Evolutionary conservation across 192 early-diverging fungal genomes (phyloP).

Genomic region (Umbelopsis vinacea): DNA sequence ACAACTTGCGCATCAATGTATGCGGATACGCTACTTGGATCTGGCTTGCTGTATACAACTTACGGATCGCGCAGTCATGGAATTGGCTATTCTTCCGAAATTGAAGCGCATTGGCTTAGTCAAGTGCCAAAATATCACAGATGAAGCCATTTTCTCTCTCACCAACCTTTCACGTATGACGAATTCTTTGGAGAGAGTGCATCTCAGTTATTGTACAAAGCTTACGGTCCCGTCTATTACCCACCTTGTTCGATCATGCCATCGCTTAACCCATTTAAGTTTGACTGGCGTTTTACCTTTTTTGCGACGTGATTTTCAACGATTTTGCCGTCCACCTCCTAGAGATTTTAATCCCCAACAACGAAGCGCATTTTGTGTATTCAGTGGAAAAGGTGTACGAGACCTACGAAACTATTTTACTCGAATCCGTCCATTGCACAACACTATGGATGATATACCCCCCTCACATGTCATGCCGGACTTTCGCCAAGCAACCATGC

Average conservation of each 20-base stretch:
- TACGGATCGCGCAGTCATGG: conserved; percentile 55
- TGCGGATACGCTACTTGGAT: conserved; percentile 59
- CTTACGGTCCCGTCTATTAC: conserved; percentile 51
- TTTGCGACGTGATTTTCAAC: conserved; percentile 50
- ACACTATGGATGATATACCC: neutral
- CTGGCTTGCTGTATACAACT: conserved; percentile 58
- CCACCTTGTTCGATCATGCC: conserved; percentile 51
- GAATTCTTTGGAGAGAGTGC: conserved; percentile 56
- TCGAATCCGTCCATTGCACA: neutral
- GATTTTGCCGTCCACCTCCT: conserved; percentile 55
- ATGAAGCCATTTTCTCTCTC: conserved; percentile 54
- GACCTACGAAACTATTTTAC: conserved; percentile 51
- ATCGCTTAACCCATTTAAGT: conserved; percentile 54
- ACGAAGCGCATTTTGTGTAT: conserved; percentile 62
- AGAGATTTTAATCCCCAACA: conserved; percentile 60
- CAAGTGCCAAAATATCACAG: conserved; percentile 63
- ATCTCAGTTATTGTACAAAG: conserved; percentile 60
- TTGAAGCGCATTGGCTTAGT: conserved; percentile 62
- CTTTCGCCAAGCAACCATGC: neutral
- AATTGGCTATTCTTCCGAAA: conserved; percentile 56
- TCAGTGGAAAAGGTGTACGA: conserved; percentile 59
- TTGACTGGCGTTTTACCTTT: conserved; percentile 61
- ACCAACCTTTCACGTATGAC: conserved; percentile 45
- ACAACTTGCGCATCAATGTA: conserved; percentile 52
- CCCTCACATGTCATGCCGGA: neutral